phyloP scores from a whole-genome alignment of 1,139 yeast species.

The Debaryomycetaceae sp. region DNA sequence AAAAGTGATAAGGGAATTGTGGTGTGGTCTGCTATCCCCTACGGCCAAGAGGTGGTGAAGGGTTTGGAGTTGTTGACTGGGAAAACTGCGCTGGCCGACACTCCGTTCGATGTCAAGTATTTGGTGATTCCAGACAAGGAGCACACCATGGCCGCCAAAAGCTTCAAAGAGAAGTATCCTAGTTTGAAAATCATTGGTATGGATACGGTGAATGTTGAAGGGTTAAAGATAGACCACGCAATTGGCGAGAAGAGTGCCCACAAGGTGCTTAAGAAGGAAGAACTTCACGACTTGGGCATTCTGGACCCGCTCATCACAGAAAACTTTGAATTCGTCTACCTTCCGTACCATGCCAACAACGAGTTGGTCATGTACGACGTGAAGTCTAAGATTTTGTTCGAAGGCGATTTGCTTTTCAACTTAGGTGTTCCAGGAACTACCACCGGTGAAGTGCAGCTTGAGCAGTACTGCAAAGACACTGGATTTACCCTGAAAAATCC shows the following conservation, averaged over 20 bases:
- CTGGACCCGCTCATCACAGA: conserved; percentile 23
- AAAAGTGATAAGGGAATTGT: conserved; percentile 28
- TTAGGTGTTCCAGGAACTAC: conserved; percentile 26
- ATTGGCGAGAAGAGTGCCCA: conserved; percentile 23
- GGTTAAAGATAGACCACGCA: conserved; percentile 22
- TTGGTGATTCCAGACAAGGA: conserved; percentile 42
- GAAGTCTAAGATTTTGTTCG: conserved; percentile 43
- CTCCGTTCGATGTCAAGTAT: conserved; percentile 22
- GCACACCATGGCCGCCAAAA: conserved; percentile 42
- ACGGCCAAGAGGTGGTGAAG: conserved; percentile 31
- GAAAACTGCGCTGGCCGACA: conserved; percentile 12
- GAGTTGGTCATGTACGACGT: conserved; percentile 53
- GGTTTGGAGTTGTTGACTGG: conserved; percentile 25
- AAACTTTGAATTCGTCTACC: conserved; percentile 53
- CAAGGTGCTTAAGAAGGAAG: conserved; percentile 19
- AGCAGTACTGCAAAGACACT: conserved; percentile 43
- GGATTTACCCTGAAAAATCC: conserved; percentile 31
- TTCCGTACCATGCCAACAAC: conserved; percentile 52
- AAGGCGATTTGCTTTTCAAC: conserved; percentile 58
- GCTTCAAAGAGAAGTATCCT: conserved; percentile 41
- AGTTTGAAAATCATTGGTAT: conserved; percentile 40
- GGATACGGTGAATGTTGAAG: conserved; percentile 24
- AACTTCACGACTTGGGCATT: conserved; percentile 24
- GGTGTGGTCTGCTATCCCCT: conserved; percentile 53
- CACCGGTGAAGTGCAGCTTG: conserved; percentile 13